A percentile compares a stretch with the other conserved stretches of the same genome.
phyloP scores from a whole-genome alignment of 805 yeast species.

The Grigorovia humatica region DNA sequence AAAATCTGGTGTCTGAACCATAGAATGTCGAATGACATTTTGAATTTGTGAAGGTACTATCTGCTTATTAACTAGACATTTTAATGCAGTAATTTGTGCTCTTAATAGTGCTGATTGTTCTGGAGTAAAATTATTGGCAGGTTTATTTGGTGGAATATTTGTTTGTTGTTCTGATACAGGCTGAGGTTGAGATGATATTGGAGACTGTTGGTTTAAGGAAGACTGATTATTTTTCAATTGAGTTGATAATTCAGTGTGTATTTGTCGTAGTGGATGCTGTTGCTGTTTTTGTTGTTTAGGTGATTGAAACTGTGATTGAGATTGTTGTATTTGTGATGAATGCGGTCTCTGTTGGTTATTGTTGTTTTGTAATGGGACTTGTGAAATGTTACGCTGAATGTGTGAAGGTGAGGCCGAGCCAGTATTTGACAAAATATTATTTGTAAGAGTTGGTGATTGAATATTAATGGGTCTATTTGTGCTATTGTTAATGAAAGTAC shows the following conservation, averaged over 20 bases:
- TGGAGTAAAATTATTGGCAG: conserved; percentile 17
- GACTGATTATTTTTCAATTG: not conserved
- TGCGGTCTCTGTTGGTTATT: not conserved
- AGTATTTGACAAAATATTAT: not conserved
- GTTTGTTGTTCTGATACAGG: not conserved
- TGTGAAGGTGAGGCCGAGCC: not conserved
- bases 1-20: conserved; percentile 26
- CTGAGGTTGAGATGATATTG: not conserved
- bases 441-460: not conserved
- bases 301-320: not conserved
- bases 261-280: conserved; percentile 6
- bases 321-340: not conserved
- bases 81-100: conserved; percentile 29
- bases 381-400: not conserved
- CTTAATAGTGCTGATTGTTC: conserved; percentile 25
- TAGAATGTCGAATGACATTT: conserved; percentile 21
- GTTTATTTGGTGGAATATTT: conserved; percentile 2
- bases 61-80: conserved; percentile 23
- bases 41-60: conserved; percentile 23
- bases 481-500: not conserved
- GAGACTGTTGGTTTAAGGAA: too few relatives aligned
- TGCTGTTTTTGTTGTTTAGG: not conserved
- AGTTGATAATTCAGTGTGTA: not conserved
- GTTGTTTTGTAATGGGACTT: not conserved
- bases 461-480: not conserved